Evolutionary conservation across 75 land plant species (phyloP), one percentile per base, ranked within the genome.

Genomic region (Sequoiadendron giganteum): DNA sequence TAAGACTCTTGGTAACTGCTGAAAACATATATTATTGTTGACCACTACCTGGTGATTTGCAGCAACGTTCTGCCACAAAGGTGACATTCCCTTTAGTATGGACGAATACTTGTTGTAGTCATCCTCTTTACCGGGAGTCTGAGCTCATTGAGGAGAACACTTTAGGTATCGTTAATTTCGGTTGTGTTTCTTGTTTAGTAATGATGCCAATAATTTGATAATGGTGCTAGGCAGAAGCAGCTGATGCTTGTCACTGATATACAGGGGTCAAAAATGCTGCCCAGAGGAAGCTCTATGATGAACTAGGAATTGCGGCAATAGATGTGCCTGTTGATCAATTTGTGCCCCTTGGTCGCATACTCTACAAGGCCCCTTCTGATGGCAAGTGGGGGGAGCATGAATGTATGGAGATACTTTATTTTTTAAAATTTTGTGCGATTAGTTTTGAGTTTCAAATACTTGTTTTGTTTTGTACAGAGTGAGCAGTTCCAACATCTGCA

Each of bases 301-400:
- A 98, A 83, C 94, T 98, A 75, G 99, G 99, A 30, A 98, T 98
- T 83, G 92, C 88, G 38, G 92, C 99, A 47, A 94, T 90, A 76
- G 97, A 98, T 88, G 92, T 96, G 30, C 99, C 99, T 13, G 95
- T 98, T 32, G 95, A 98, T 90, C 90, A 94, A 72, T 98, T 98
- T 86, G 91, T 88, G 10, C 94, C 94, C 39, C 94, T 98, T 34
- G 96, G 99, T 34, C 93, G 99, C 3, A 98, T 98, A 72, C 94
- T 95, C 38, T 98, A 98, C 92, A 97, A 95, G 89, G 99, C 99
- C 55, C 96, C 99, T 77, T 98, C 99, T 36, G 99, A 98, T 93
- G 99, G 99, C 81, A 98, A 97, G 87, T 98, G 99, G 99, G 99
- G 99, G 43, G 99, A 98, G 88, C 99, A 98, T 93, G 99, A 98